phyloP scores from a whole-genome alignment of 2,329 filamentous ascomycete genomes.

The Aureobasidium mangrovei region DNA sequence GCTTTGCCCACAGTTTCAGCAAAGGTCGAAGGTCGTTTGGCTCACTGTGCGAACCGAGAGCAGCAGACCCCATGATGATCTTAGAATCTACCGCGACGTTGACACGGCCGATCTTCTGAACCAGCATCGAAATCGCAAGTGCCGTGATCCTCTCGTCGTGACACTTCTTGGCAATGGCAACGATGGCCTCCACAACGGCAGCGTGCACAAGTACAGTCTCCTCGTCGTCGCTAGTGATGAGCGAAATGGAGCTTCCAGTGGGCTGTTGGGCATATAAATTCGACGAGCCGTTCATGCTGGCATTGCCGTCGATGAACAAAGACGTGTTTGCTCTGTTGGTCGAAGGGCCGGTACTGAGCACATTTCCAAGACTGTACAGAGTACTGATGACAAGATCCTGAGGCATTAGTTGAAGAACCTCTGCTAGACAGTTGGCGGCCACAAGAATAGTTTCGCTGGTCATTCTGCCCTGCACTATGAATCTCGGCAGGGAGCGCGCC shows the following conservation, averaged over 20 bases:
- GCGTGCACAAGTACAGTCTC: slow-evolving; percentile 69
- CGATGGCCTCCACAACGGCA: slow-evolving; percentile 91
- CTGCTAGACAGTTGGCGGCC: slow-evolving; percentile 77
- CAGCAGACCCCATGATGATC: slow-evolving; percentile 74
- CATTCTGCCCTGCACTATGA: slow-evolving; percentile 77
- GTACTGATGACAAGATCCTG: slow-evolving; percentile 93
- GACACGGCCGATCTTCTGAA: slow-evolving; percentile 90
- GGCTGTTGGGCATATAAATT: slow-evolving; percentile 24
- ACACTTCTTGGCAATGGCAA: slow-evolving; percentile 73
- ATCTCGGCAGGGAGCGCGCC: slow-evolving; percentile 70
- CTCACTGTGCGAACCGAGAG: slow-evolving; percentile 67
- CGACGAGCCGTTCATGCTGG: slow-evolving; percentile 16
- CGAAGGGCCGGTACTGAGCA: slow-evolving; percentile 64
- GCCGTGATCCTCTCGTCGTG: slow-evolving; percentile 88
- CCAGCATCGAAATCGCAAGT: slow-evolving; percentile 84
- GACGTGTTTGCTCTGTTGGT: slow-evolving; percentile 43
- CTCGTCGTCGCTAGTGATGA: slow-evolving; percentile 66
- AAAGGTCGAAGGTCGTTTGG: slow-evolving; percentile 76
- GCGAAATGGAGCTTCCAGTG: slow-evolving; percentile 65
- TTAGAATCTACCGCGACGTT: slow-evolving; percentile 70
- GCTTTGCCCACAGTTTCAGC: slow-evolving; percentile 70
- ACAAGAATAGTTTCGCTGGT: slow-evolving; percentile 60
- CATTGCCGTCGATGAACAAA: slow-evolving; percentile 39
- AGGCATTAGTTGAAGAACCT: slow-evolving; percentile 70
- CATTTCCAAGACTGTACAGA: slow-evolving; percentile 91